Conservation (phyloP, 257 asterid species). For the Parsonsia alboflavescens region DNA sequence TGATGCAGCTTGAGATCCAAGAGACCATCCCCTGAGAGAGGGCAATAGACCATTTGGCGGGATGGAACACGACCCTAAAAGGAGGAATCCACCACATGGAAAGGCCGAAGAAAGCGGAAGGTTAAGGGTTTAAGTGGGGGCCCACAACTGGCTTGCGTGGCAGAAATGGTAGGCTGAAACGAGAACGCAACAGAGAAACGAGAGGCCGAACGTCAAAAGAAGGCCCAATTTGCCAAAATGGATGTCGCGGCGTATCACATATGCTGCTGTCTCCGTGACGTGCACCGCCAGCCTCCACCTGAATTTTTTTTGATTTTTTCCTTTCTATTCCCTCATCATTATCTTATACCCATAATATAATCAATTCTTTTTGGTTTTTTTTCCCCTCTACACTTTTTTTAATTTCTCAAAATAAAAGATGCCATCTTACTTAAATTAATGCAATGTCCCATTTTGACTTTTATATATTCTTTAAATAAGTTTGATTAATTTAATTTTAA, state of each 20-base stretch:
- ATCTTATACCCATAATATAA: not conserved
- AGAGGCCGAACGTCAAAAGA: slow-evolving; percentile 8
- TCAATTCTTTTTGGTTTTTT: no score
- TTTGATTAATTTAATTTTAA: no score
- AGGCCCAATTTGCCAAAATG: slow-evolving; percentile 18
- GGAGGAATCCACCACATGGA: slow-evolving; percentile 18
- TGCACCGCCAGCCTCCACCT: slow-evolving; percentile 22
- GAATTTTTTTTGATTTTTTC: not conserved
- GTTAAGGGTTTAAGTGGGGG: slow-evolving; percentile 7
- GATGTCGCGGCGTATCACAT: not conserved
- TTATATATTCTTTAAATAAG: no score
- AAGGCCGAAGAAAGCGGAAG: slow-evolving; percentile 11
- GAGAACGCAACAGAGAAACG: slow-evolving; percentile 9
- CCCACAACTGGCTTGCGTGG: slow-evolving; percentile 5
- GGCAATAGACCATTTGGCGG: not conserved
- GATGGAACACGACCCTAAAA: slow-evolving; percentile 13
- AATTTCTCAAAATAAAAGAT: no score
- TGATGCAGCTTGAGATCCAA: not conserved
- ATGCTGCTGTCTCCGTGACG: slow-evolving; percentile 6
- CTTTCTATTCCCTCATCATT: not conserved
- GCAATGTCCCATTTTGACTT: no score
- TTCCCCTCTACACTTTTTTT: no score
- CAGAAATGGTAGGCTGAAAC: slow-evolving; percentile 12
- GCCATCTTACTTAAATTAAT: no score
- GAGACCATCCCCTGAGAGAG: not conserved